These are phyloP conservation scores for Aspergillus sp. DNA, from an alignment of 2,329 filamentous ascomycete species.

Conservation along the genomic window DNA sequence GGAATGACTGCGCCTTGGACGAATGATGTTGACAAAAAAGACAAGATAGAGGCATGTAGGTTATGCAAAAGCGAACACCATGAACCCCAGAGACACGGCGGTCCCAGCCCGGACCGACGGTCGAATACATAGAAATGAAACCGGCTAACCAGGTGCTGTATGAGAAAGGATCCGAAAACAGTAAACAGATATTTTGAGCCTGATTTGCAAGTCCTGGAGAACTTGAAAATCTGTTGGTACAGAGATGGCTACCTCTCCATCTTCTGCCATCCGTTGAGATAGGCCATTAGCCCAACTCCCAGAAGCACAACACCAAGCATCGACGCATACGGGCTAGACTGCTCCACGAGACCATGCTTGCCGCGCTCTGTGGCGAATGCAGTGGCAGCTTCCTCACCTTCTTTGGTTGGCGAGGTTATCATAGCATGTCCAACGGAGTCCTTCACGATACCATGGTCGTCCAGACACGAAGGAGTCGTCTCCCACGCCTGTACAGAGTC, in stretches of 20 bases:
- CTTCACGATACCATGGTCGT: slow-evolving; percentile 9
- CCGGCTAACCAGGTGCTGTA: slow-evolving; percentile 6
- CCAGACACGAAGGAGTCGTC: background rate
- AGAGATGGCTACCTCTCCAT: slow-evolving; percentile 35
- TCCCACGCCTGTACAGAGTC: slow-evolving; percentile 1
- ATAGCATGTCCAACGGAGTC: slow-evolving; percentile 33
- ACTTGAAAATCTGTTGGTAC: slow-evolving; percentile 6
- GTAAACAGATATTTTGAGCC: background rate
- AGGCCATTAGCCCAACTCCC: slow-evolving; percentile 76
- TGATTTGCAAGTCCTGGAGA: background rate
- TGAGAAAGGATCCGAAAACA: slow-evolving; percentile 10
- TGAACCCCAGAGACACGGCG: slow-evolving; percentile 1
- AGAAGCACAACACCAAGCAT: slow-evolving; percentile 74
- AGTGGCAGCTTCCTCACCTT: slow-evolving; percentile 33
- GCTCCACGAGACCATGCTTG: slow-evolving; percentile 34
- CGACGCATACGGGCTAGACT: slow-evolving; percentile 65
- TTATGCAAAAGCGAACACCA: slow-evolving; percentile 14
- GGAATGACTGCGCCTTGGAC: slow-evolving; percentile 2
- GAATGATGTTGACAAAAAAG: slow-evolving; percentile 6
- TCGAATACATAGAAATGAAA: slow-evolving; percentile 9
- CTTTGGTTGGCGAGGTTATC: slow-evolving; percentile 38
- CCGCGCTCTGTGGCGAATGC: slow-evolving; percentile 31
- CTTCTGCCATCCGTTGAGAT: slow-evolving; percentile 72
- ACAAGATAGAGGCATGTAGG: slow-evolving; percentile 14
- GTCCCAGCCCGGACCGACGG: background rate